These are phyloP conservation scores for Yamadazyma epiphylla DNA, from an alignment of 1,139 yeast genomes.

Conservation along the genomic window DNA sequence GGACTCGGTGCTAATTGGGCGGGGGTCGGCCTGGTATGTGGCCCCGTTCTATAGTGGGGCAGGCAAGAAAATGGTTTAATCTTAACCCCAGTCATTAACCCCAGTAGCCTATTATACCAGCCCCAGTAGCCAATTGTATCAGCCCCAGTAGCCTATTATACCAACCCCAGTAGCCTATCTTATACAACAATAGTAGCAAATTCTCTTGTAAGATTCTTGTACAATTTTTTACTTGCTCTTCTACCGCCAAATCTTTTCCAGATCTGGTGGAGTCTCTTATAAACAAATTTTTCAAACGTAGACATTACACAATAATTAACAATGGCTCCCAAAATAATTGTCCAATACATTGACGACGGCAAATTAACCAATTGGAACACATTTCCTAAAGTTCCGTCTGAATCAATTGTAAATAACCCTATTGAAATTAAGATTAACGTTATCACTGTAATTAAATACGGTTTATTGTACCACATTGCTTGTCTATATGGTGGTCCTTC, in stretches of 20 bases:
- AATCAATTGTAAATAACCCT: conserved; percentile 45
- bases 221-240: conserved; percentile 32
- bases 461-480: conserved; percentile 62
- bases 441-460: conserved; percentile 63
- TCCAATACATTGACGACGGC: conserved; percentile 46
- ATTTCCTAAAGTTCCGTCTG: conserved; percentile 52
- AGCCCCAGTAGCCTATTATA: neutral
- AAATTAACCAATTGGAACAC: conserved; percentile 74
- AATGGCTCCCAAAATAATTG: conserved; percentile 43
- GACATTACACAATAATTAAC: conserved; percentile 48
- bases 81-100: neutral
- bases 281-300: conserved; percentile 32
- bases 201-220: conserved; percentile 29
- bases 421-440: conserved; percentile 47
- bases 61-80: neutral
- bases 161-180: neutral
- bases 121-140: neutral
- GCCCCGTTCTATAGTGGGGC: neutral
- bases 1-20: neutral
- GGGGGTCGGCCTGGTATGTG: too few relatives aligned
- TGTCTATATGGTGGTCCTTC: conserved; percentile 96
- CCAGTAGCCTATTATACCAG: neutral
- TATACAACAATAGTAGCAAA: conserved; percentile 1
- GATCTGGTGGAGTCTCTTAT: conserved; percentile 22
- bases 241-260: conserved; percentile 27